These are phyloP conservation scores for Aspergillus ochraceoroseus DNA, from an alignment of 2,329 filamentous ascomycete species.

Conservation along the genomic window DNA sequence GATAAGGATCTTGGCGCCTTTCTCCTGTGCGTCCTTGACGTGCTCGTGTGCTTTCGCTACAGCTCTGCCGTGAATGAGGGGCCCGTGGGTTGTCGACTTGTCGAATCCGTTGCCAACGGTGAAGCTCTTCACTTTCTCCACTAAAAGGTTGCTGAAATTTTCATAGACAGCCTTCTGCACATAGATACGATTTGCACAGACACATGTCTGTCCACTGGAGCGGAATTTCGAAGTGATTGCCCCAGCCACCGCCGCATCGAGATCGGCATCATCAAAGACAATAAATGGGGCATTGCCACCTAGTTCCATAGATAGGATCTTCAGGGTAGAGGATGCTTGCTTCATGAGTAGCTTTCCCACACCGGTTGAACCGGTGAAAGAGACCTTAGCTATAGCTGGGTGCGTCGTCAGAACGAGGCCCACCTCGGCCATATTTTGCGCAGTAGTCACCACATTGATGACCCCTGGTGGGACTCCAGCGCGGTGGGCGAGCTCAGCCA, in stretches of 20 bases:
- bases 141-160: slow-evolving; percentile 50
- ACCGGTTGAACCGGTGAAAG: slow-evolving; percentile 74
- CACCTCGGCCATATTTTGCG: slow-evolving; percentile 69
- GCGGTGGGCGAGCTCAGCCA: slow-evolving; percentile 74
- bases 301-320: slow-evolving; percentile 79
- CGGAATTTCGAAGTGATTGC: slow-evolving; percentile 84
- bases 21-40: slow-evolving; percentile 67
- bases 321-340: slow-evolving; percentile 72
- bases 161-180: slow-evolving; percentile 48
- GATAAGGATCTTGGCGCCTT: slow-evolving; percentile 66
- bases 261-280: slow-evolving; percentile 78
- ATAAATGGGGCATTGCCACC: slow-evolving; percentile 93
- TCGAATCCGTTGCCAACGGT: slow-evolving; percentile 38
- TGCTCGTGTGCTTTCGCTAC: slow-evolving; percentile 70
- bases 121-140: slow-evolving; percentile 44
- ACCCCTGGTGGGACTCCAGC: slow-evolving; percentile 80
- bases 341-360: slow-evolving; percentile 74
- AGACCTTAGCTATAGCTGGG: slow-evolving; percentile 73
- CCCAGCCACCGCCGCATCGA: slow-evolving; percentile 73
- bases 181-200: slow-evolving; percentile 60
- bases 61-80: slow-evolving; percentile 58
- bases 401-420: slow-evolving; percentile 43
- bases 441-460: slow-evolving; percentile 77
- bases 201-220: slow-evolving; percentile 87
- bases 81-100: slow-evolving; percentile 40